phyloP scores from a whole-genome alignment of 2,329 filamentous ascomycete species.

The Cryphonectria japonica region DNA sequence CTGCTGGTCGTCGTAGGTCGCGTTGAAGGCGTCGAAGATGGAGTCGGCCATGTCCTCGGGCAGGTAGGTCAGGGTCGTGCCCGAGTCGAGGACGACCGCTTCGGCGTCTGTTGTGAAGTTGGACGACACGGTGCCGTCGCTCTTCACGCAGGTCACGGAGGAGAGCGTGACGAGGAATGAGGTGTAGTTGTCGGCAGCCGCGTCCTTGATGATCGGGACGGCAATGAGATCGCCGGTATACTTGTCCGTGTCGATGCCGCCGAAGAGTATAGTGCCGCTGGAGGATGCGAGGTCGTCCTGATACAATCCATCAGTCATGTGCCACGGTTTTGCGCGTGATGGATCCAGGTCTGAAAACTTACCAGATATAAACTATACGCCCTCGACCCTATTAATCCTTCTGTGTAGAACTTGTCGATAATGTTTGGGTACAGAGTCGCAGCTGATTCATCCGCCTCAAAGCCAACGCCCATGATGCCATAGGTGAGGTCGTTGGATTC shows the following conservation, averaged over 20 bases:
- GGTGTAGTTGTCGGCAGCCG: constrained; percentile 44
- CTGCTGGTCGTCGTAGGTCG: constrained; percentile 31
- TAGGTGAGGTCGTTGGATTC: constrained; percentile 52
- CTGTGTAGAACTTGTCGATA: constrained; percentile 64
- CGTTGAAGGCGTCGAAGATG: constrained; percentile 45
- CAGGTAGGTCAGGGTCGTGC: constrained; percentile 67
- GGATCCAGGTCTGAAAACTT: neutral
- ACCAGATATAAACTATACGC: constrained; percentile 70
- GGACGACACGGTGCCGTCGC: constrained; percentile 39
- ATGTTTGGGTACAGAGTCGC: constrained; percentile 57
- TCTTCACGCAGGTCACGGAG: constrained; percentile 43
- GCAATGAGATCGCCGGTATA: constrained; percentile 61
- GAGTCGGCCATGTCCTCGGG: constrained; percentile 52
- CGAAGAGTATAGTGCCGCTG: constrained; percentile 70
- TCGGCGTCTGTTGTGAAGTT: constrained; percentile 38
- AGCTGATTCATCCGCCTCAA: constrained; percentile 54
- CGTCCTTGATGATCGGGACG: constrained; percentile 57
- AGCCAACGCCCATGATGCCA: constrained; percentile 64
- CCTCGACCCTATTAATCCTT: constrained; percentile 64
- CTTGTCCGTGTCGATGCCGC: constrained; percentile 70
- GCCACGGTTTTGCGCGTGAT: neutral
- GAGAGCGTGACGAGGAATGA: constrained; percentile 46
- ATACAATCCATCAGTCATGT: neutral
- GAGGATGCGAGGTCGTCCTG: constrained; percentile 54
- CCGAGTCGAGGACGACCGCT: constrained; percentile 64